These are phyloP conservation scores for Asterophora parasitica DNA, from an alignment of 768 basidiomycete genomes.

Conservation along the genomic window DNA sequence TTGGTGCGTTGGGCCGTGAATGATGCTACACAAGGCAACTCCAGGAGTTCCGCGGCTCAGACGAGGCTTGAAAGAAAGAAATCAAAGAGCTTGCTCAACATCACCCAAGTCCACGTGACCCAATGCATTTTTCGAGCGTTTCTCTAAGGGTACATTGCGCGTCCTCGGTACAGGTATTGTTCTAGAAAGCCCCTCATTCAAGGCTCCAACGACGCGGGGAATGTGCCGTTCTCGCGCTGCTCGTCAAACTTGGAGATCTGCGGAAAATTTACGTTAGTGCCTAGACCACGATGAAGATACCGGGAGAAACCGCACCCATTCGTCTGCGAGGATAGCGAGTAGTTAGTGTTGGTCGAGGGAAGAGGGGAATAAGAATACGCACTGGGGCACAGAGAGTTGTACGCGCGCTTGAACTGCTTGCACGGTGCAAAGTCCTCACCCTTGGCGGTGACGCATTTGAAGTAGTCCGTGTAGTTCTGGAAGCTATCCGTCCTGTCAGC, in stretches of 20 bases:
- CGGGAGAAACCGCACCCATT: constrained; percentile 64
- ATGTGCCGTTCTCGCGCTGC: constrained; percentile 88
- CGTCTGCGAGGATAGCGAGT: constrained; percentile 45
- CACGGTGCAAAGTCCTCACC: constrained; percentile 98
- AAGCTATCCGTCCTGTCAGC: constrained; percentile 42
- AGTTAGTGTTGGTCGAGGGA: constrained; percentile 5
- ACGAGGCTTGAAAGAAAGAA: no score
- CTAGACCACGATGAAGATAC: neutral
- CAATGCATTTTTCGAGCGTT: constrained; percentile 8
- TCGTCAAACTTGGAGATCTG: constrained; percentile 91
- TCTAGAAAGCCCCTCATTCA: constrained; percentile 18
- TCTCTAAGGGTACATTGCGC: neutral
- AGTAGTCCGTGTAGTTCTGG: constrained; percentile 98
- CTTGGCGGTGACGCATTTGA: constrained; percentile 95
- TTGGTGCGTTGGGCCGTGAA: no score
- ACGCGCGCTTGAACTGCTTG: constrained; percentile 97
- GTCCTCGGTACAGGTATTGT: neutral
- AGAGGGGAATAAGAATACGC: constrained; percentile 31
- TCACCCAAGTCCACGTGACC: constrained; percentile 12
- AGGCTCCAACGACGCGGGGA: constrained; percentile 85
- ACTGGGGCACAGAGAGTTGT: constrained; percentile 98
- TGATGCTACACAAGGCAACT: no score
- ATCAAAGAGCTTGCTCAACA: no score
- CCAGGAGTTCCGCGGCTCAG: no score
- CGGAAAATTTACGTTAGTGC: constrained; percentile 11